Percentiles rank a stretch among this genome's conserved stretches.
phyloP scores from a whole-genome alignment of 1,139 yeast species.

The Blastobotrys raffinosifermentans region DNA sequence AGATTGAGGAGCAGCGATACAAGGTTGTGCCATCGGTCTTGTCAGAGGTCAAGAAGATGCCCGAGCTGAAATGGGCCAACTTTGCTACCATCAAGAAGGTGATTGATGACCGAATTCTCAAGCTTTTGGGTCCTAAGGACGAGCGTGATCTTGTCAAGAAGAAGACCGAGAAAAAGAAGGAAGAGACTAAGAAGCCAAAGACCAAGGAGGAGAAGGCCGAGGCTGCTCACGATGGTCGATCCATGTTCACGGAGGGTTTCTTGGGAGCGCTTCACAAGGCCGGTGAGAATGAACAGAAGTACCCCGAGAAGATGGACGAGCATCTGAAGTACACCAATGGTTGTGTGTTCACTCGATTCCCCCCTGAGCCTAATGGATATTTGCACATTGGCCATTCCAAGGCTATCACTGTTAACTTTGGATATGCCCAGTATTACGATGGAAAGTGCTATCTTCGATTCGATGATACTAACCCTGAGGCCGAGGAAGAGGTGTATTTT shows the following conservation, averaged over 20 bases:
- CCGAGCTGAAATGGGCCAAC: constrained; percentile 85
- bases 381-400: constrained; percentile 97
- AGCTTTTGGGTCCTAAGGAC: constrained; percentile 85
- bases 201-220: constrained; percentile 16
- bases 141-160: constrained; percentile 84
- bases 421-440: constrained; percentile 76
- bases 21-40: constrained; percentile 67
- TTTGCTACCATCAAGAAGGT: constrained; percentile 81
- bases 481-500: constrained; percentile 91
- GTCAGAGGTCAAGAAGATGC: constrained; percentile 68
- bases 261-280: constrained; percentile 92
- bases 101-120: constrained; percentile 69
- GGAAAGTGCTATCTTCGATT: constrained; percentile 90
- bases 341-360: constrained; percentile 86
- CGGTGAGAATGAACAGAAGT: constrained; percentile 89
- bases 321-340: constrained; percentile 78
- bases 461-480: constrained; percentile 98
- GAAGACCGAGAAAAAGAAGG: constrained; percentile 46
- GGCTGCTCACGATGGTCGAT: constrained; percentile 37
- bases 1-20: constrained; percentile 67
- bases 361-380: constrained; percentile 97
- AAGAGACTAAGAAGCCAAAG: constrained; percentile 15
- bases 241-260: constrained; percentile 95
- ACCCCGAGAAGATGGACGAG: constrained; percentile 73
- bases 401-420: constrained; percentile 95